Base-by-base conservation (phyloP, 352 stramenopile species). In the Pythium brassicae region DNA sequence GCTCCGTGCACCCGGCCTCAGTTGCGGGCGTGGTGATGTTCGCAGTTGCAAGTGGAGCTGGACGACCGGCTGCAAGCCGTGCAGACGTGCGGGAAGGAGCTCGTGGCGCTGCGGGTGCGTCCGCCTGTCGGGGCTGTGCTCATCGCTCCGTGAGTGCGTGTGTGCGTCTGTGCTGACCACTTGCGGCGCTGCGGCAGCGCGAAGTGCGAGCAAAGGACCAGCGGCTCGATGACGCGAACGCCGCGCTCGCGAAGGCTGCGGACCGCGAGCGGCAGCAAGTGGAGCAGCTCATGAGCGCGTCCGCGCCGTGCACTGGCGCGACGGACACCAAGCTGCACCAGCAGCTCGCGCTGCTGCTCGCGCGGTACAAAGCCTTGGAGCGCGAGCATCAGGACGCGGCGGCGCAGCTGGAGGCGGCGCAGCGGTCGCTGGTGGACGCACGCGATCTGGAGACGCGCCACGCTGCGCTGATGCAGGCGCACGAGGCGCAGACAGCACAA, bases 341-440 rank as follows among this genome's bases (percentile, higher is more conserved):
- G n/a, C 74, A 77, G 12, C 73, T 89, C 47, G 72, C 71, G 6
- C 53, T 85, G 35, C 61, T 91, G 12, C 62, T 74, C 50, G 59
- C 71, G 50, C 85, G 88, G 57, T 89, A 87, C 65, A 83, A 81
- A 22, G 75, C 83, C 34, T 63, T 93, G 15, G 74, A 91, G 34
- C 53, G 63, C 27, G 59, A 72, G 40, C 64, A 86, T 32, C 37
- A 73, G 20, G 32, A 27, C 12, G 63, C 65, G n/a, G 55, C 71
- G 23, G 58, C 67, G 23, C 70, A 83, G 26, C 49, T 88, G 4
- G 54, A 61, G 15, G 57, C 71, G 1, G 62, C 77, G 0, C 76
- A 73, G 39, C 63, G 48, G 5, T 59, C 69, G 4, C 50, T 76
- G 4, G 48, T 19, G n/a, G 61, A 51, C 22, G 67, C 65, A n/a